Base-by-base conservation (phyloP, 495 filamentous ascomycete species). In the Penicillium ucsense region DNA sequence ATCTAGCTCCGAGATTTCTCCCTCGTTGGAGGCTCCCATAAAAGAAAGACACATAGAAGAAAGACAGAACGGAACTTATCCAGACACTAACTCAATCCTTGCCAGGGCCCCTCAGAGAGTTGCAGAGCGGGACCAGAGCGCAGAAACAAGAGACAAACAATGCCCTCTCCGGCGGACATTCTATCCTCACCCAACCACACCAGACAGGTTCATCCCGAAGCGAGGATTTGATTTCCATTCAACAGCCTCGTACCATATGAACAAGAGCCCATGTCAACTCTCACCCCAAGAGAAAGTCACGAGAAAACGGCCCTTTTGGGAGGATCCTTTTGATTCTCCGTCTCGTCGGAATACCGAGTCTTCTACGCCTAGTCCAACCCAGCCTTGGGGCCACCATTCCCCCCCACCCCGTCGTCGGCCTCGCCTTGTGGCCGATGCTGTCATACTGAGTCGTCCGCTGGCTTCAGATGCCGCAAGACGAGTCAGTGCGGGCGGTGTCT, bases 201-300 rank as follows among this genome's bases (percentile, higher is more conserved):
- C 74, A 5, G 88, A 94, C 58, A 76, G 87, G 28, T 94, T 88
- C 58, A 80, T 90, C 28, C 76, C 85, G 30, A 58, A 59, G 28
- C 76, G 83, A 37, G 60, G 63, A 12, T 69, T 67, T 11, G 52
- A 69, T 6, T 63, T 71, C 29, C 57, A 64, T 7, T 51, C 70
- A 20, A 65, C 67, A 11, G 77, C 83, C 29, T 74, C 70, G 29
- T 89, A 82, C 56, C 81, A 73, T 49, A 60, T 83, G n/a, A 77
- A 73, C 57, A 90, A 86, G 63, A 62, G 69, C 38, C 68, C 78
- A 3, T 63, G 77, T 29, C 72, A 79, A 44, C 64, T 94, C 34
- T 79, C 79, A 0, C 54, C 68, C 9, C 63, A 69, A 31, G 86
- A 91, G 55, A 81, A 68, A 49, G 54, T 86, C 6, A 60, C 83